Percentiles rank a stretch among this genome's conserved stretches.
Evolutionary conservation across 768 basidiomycete species (phyloP).

Genomic region (Russula sp.): DNA sequence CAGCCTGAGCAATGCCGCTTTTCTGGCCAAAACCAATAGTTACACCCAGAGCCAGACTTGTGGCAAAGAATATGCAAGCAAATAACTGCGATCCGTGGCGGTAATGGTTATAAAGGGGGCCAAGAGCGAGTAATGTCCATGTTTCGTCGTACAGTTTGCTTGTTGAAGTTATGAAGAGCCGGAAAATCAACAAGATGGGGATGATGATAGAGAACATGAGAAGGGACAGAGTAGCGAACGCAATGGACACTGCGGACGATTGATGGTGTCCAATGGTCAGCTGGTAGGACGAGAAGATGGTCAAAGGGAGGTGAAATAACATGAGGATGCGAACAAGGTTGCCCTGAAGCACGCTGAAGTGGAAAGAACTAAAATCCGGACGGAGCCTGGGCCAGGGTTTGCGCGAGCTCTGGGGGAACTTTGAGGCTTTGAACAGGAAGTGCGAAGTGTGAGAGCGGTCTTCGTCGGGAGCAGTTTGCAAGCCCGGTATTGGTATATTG

Average conservation of each 20-base stretch:
- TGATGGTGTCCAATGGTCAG: slow-evolving; percentile 52
- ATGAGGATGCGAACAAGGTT: slow-evolving; percentile 88
- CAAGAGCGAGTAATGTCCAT: slow-evolving; percentile 79
- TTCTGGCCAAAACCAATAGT: slow-evolving; percentile 86
- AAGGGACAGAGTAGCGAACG: slow-evolving; percentile 78
- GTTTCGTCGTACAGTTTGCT: slow-evolving; percentile 95
- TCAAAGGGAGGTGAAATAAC: slow-evolving; percentile 91
- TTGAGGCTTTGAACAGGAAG: slow-evolving; percentile 33
- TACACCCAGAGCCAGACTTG: slow-evolving; percentile 75
- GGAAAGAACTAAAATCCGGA: slow-evolving; percentile 66
- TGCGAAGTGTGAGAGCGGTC: slow-evolving; percentile 41
- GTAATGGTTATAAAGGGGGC: slow-evolving; percentile 93
- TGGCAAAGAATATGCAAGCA: slow-evolving; percentile 69
- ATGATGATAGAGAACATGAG: slow-evolving; percentile 68
- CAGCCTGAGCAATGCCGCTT: slow-evolving; percentile 86
- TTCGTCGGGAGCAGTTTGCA: slow-evolving; percentile 37
- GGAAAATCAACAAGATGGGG: slow-evolving; percentile 66
- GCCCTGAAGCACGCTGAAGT: slow-evolving; percentile 74
- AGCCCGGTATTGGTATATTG: slow-evolving; percentile 22
- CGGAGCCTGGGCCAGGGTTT: slow-evolving; percentile 49
- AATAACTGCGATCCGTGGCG: slow-evolving; percentile 88
- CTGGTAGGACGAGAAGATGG: slow-evolving; percentile 85
- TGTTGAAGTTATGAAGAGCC: slow-evolving; percentile 73
- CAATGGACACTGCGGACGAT: slow-evolving; percentile 53
- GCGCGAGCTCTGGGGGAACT: slow-evolving; percentile 31